phyloP scores from a whole-genome alignment of 306 rosid genomes.

The Prosopis cineraria region DNA sequence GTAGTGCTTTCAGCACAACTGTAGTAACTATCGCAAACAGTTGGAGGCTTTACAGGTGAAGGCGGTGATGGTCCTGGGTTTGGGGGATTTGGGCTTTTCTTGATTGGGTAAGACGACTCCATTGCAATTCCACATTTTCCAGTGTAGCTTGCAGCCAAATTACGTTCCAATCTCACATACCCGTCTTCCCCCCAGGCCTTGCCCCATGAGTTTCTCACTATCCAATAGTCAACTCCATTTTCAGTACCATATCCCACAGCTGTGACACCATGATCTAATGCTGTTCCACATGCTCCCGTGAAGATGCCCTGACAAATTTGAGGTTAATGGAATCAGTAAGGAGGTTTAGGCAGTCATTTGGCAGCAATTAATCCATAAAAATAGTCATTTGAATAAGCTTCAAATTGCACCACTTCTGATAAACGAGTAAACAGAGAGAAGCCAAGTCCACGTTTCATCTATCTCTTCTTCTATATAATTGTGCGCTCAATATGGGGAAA shows the following conservation, averaged over 20 bases:
- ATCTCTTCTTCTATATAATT: neutral
- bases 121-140: slow-evolving; percentile 87
- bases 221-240: slow-evolving; percentile 80
- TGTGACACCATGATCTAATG: slow-evolving; percentile 77
- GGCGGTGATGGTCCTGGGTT: slow-evolving; percentile 83
- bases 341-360: neutral
- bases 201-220: slow-evolving; percentile 86
- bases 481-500: neutral
- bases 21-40: slow-evolving; percentile 56
- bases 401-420: neutral
- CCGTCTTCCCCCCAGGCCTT: slow-evolving; percentile 79
- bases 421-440: too few relatives aligned
- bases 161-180: slow-evolving; percentile 81
- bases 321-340: neutral
- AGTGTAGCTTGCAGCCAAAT: slow-evolving; percentile 20
- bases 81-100: slow-evolving; percentile 71
- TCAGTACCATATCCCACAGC: slow-evolving; percentile 87
- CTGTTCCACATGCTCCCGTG: slow-evolving; percentile 71
- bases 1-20: slow-evolving; percentile 60
- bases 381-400: neutral
- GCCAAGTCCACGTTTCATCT: too few relatives aligned
- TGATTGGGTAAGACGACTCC: slow-evolving; percentile 74
- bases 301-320: slow-evolving; percentile 66
- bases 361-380: neutral
- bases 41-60: slow-evolving; percentile 63